Evolutionary conservation across 257 asterid genomes (phyloP).

Genomic region (Phtheirospermum japonicum): DNA sequence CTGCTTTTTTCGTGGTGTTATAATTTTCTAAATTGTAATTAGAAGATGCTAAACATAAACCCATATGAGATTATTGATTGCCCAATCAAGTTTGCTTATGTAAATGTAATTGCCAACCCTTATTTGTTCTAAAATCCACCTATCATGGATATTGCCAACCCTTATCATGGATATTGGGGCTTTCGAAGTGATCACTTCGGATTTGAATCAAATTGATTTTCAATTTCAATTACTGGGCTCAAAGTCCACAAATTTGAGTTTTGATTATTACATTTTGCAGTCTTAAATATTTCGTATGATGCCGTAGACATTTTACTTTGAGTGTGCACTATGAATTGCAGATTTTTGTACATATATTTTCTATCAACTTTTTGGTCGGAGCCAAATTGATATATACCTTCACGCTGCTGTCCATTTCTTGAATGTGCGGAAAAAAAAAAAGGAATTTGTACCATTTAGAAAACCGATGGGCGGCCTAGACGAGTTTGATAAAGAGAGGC

Average conservation of each 20-base stretch:
- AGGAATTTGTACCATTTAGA: slow-evolving; percentile 16
- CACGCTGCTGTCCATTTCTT: slow-evolving; percentile 8
- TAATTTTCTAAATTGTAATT: background rate
- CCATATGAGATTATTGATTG: slow-evolving; percentile 17
- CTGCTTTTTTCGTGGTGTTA: background rate
- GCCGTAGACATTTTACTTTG: background rate
- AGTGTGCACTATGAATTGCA: slow-evolving; percentile 21
- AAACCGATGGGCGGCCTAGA: slow-evolving; percentile 35
- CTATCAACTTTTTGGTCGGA: slow-evolving; percentile 4
- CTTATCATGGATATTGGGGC: background rate
- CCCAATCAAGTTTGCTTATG: background rate
- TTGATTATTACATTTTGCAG: slow-evolving; percentile 22
- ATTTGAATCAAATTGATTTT: background rate
- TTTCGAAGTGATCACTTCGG: background rate
- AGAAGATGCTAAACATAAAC: slow-evolving; percentile 11
- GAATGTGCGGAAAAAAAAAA: slow-evolving; percentile 4
- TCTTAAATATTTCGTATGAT: background rate
- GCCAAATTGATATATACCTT: slow-evolving; percentile 1
- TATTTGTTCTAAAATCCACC: background rate
- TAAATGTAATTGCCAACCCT: background rate
- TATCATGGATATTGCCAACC: too few relatives aligned
- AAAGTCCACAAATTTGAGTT: slow-evolving; percentile 2
- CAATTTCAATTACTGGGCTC: background rate
- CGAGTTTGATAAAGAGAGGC: slow-evolving; percentile 27
- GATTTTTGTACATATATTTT: slow-evolving; percentile 12